Evolutionary conservation across 75 land plant species (phyloP).

Genomic region (Isoetes taiwanensis): DNA sequence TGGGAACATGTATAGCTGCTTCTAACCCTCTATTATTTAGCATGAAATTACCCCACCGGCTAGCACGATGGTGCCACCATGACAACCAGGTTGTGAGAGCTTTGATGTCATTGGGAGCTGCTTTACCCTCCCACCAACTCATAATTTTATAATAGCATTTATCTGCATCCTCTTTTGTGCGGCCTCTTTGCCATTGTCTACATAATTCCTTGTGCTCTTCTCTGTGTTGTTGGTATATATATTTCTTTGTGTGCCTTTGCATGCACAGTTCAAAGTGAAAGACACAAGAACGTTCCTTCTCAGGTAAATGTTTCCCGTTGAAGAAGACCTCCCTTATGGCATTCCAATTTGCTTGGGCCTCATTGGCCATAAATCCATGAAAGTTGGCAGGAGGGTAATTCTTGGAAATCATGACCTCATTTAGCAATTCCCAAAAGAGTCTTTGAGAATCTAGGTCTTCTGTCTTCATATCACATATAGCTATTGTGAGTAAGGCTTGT

Average conservation of each 20-base stretch:
- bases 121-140: no score
- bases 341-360: conserved; percentile 1
- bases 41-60: no score
- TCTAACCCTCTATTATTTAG: no score
- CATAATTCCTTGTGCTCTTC: background rate
- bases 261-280: background rate
- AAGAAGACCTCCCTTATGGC: background rate
- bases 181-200: background rate
- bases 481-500: no score
- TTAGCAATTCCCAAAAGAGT: background rate
- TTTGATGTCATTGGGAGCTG: no score
- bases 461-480: conserved; percentile 4
- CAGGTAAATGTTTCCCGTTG: background rate
- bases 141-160: no score
- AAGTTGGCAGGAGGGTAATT: background rate
- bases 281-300: background rate
- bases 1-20: no score
- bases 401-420: background rate
- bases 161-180: background rate
- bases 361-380: conserved; percentile 3
- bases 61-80: no score
- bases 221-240: background rate
- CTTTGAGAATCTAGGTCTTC: background rate
- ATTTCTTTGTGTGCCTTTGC: background rate
- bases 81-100: no score